Conservation (phyloP, 176 grass and related monocot species). For the Bonia amplexicaulis region DNA sequence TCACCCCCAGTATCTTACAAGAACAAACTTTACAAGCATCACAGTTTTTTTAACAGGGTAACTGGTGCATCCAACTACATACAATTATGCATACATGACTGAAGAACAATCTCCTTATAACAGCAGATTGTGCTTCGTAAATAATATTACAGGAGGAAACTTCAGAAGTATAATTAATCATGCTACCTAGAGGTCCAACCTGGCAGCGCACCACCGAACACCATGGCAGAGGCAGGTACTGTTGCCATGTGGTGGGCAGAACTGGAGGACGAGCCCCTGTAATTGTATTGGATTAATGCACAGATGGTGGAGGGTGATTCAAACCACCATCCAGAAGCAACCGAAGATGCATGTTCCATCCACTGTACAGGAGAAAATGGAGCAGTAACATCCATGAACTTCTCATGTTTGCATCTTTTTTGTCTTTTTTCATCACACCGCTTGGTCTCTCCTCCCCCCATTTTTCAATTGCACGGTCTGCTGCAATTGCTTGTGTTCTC, state of each 20-base stretch:
- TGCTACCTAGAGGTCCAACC: conserved; percentile 25
- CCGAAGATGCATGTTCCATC: conserved; percentile 41
- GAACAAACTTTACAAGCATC: conserved; percentile 9
- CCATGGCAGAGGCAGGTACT: neutral
- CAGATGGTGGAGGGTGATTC: conserved; percentile 10
- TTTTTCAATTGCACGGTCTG: neutral
- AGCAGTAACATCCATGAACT: conserved; percentile 26
- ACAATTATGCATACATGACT: neutral
- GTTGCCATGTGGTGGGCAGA: neutral
- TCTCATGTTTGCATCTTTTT: conserved; percentile 21
- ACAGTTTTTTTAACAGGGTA: neutral
- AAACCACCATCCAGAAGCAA: conserved; percentile 35
- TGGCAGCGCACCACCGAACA: conserved; percentile 11
- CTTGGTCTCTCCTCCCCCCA: neutral
- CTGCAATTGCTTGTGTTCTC: neutral
- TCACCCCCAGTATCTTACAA: neutral
- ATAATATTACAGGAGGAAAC: conserved; percentile 23
- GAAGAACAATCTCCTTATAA: conserved; percentile 22
- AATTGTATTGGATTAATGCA: conserved; percentile 27
- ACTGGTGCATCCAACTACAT: neutral
- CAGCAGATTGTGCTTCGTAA: conserved; percentile 4
- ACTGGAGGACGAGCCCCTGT: neutral
- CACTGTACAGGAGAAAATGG: conserved; percentile 45
- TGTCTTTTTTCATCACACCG: conserved; percentile 5
- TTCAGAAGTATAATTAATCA: conserved; percentile 14